phyloP scores from a whole-genome alignment of 2,329 filamentous ascomycete genomes.

The Epichloe elymi region DNA sequence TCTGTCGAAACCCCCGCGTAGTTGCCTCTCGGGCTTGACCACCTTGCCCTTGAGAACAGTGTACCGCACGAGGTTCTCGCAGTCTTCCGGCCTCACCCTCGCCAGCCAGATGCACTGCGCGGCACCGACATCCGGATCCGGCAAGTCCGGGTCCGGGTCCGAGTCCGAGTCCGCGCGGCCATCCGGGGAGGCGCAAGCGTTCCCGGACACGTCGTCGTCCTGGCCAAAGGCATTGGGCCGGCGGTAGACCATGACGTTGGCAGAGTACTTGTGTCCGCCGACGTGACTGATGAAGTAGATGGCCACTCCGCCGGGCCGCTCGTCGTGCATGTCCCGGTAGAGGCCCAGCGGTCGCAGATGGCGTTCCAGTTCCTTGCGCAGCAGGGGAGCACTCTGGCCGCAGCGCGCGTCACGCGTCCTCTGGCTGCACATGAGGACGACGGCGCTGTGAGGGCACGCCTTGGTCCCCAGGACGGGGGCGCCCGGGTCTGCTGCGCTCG shows the following conservation, averaged over 20 bases:
- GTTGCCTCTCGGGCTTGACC: constrained; percentile 73
- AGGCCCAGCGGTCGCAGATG: constrained; percentile 76
- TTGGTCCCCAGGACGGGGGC: constrained; percentile 19
- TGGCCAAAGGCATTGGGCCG: constrained; percentile 44
- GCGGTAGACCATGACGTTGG: constrained; percentile 88
- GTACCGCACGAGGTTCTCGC: constrained; percentile 80
- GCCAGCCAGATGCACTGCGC: constrained; percentile 90
- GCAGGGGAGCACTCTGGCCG: constrained; percentile 80
- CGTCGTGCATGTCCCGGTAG: constrained; percentile 77
- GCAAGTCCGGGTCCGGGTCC: too few species aligned
- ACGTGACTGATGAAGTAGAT: constrained; percentile 97
- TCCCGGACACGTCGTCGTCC: constrained; percentile 24
- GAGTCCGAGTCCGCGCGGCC: constrained; percentile 13
- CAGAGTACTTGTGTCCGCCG: constrained; percentile 90
- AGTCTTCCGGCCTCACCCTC: constrained; percentile 72
- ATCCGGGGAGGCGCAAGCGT: constrained; percentile 15
- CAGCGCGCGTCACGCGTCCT: constrained; percentile 89
- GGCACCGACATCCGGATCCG: constrained; percentile 46
- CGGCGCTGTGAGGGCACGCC: constrained; percentile 66
- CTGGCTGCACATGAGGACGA: constrained; percentile 91
- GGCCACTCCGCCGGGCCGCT: constrained; percentile 79
- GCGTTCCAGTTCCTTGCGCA: constrained; percentile 80
- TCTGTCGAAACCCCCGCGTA: constrained; percentile 85
- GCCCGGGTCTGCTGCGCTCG: constrained; percentile 16
- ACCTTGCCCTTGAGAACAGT: constrained; percentile 90